These are phyloP conservation scores for Ophiostoma australiae DNA, from an alignment of 2,329 filamentous ascomycete species.

Conservation along the genomic window DNA sequence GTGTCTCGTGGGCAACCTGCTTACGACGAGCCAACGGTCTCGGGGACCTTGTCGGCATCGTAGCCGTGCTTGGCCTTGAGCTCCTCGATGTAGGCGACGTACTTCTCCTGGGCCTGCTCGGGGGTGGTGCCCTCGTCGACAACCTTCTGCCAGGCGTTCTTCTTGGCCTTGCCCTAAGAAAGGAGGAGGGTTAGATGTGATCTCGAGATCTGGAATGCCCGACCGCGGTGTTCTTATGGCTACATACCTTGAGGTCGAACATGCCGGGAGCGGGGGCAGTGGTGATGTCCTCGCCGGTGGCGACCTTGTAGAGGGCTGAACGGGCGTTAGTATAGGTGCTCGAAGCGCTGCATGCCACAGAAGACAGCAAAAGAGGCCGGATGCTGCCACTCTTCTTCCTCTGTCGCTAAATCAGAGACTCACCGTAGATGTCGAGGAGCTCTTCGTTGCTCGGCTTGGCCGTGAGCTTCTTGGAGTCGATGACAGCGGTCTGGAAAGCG, in stretches of 20 bases:
- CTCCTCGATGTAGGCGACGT: slow-evolving; percentile 66
- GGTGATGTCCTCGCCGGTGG: slow-evolving; percentile 52
- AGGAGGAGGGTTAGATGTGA: slow-evolving; percentile 15
- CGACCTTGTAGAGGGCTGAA: slow-evolving; percentile 56
- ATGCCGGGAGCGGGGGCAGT: slow-evolving; percentile 57
- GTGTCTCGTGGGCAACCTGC: not conserved
- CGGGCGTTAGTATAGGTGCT: not conserved
- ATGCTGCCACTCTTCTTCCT: not conserved
- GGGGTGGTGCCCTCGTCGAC: slow-evolving; percentile 58
- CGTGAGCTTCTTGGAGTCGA: slow-evolving; percentile 63
- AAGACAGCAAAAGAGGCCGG: not conserved
- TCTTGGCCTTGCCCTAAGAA: slow-evolving; percentile 69
- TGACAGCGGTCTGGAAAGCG: slow-evolving; percentile 53
- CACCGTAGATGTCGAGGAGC: slow-evolving; percentile 59
- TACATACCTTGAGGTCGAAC: slow-evolving; percentile 58
- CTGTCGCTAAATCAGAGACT: slow-evolving; percentile 30
- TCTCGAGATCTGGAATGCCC: too few species aligned
- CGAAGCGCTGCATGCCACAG: not conserved
- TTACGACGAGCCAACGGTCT: slow-evolving; percentile 43
- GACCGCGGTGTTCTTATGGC: slow-evolving; percentile 27
- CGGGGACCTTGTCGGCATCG: slow-evolving; percentile 59
- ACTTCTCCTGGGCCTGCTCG: slow-evolving; percentile 68
- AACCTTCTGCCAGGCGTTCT: slow-evolving; percentile 68
- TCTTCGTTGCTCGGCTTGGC: slow-evolving; percentile 60
- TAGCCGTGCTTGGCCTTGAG: slow-evolving; percentile 67